These are phyloP conservation scores for Candida andamanensis DNA, from an alignment of 805 yeast species.

Conservation along the genomic window DNA sequence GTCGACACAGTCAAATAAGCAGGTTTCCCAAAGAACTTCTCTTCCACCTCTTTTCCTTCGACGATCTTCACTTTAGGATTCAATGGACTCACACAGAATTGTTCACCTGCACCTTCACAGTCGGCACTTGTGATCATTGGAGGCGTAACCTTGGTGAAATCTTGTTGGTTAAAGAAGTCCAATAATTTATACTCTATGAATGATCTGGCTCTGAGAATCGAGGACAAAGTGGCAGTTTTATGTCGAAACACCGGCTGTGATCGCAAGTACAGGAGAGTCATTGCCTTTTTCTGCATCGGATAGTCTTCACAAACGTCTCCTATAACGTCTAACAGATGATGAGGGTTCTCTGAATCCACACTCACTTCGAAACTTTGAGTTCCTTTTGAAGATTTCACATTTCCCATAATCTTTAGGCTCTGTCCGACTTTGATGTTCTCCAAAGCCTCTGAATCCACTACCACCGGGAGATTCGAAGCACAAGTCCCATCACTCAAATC, in stretches of 20 bases:
- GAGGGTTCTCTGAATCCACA: slow-evolving; percentile 20
- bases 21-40: slow-evolving; percentile 55
- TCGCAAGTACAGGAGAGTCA: slow-evolving; percentile 61
- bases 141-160: slow-evolving; percentile 72
- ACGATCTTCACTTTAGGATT: slow-evolving; percentile 7
- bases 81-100: slow-evolving; percentile 51
- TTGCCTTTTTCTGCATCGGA: slow-evolving; percentile 81
- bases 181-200: slow-evolving; percentile 50
- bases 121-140: slow-evolving; percentile 87
- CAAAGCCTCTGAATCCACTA: slow-evolving; percentile 19
- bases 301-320: slow-evolving; percentile 63
- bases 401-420: slow-evolving; percentile 29
- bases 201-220: slow-evolving; percentile 71
- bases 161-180: slow-evolving; percentile 47
- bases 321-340: slow-evolving; percentile 37
- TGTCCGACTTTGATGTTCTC: slow-evolving; percentile 45
- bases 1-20: slow-evolving; percentile 85
- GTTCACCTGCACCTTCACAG: slow-evolving; percentile 97
- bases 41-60: slow-evolving; percentile 14
- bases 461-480: slow-evolving; percentile 47
- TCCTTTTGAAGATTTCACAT: slow-evolving; percentile 29
- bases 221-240: slow-evolving; percentile 60
- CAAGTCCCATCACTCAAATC: slow-evolving; percentile 79
- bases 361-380: slow-evolving; percentile 28
- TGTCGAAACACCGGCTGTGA: slow-evolving; percentile 73